These are phyloP conservation scores for Penstemon newberryi DNA, from an alignment of 257 asterid genomes.

Conservation along the genomic window DNA sequence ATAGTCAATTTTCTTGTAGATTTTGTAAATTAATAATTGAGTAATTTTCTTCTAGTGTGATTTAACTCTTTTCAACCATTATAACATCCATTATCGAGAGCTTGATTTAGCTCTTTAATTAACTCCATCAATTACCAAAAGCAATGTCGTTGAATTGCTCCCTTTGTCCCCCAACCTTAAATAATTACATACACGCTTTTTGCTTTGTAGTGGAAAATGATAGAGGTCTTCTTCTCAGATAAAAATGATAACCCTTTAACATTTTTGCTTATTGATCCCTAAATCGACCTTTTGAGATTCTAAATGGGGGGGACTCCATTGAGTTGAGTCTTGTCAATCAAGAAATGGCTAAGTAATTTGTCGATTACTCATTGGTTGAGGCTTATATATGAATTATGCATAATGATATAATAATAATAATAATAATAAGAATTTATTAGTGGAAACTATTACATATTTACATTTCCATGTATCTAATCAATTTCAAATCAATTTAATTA, in stretches of 20 bases:
- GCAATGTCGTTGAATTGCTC: slow-evolving; percentile 59
- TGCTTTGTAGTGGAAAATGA: slow-evolving; percentile 57
- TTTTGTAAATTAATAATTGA: too few relatives aligned
- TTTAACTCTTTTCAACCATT: not conserved
- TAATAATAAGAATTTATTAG: not conserved
- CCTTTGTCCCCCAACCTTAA: slow-evolving; percentile 54
- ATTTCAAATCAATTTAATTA: slow-evolving; percentile 36
- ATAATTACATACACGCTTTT: slow-evolving; percentile 52
- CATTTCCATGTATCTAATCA: slow-evolving; percentile 35
- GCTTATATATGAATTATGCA: slow-evolving; percentile 19
- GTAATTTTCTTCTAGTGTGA: too few relatives aligned
- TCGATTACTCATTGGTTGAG: slow-evolving; percentile 37
- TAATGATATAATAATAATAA: too few relatives aligned
- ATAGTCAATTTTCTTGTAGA: too few relatives aligned
- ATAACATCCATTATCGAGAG: slow-evolving; percentile 33
- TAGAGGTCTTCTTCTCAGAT: slow-evolving; percentile 49
- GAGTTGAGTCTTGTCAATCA: slow-evolving; percentile 73
- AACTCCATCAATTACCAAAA: slow-evolving; percentile 37
- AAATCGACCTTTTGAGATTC: slow-evolving; percentile 40
- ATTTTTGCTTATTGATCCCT: slow-evolving; percentile 37
- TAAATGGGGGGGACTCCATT: slow-evolving; percentile 32
- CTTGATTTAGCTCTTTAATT: slow-evolving; percentile 23
- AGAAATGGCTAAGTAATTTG: slow-evolving; percentile 32
- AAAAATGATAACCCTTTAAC: slow-evolving; percentile 39
- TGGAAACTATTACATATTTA: not conserved